Base-by-base conservation (phyloP, 208 protist genomes). In the Leishmania tropica region DNA sequence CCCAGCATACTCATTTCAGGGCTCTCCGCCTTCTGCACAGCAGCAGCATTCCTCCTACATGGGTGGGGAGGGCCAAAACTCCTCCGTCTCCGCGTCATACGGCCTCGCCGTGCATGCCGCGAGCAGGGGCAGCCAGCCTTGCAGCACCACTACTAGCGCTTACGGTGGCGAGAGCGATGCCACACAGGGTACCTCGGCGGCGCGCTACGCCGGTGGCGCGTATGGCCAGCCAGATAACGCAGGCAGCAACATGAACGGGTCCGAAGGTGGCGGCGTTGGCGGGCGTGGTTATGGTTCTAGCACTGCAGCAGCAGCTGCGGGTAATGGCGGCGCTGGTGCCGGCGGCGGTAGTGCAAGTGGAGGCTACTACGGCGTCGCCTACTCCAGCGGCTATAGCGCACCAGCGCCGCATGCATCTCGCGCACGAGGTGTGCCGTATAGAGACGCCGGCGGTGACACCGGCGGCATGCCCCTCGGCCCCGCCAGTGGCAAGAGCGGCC, bases 101-200 rank as follows among this genome's bases (percentile, higher is more conserved):
- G 47, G 40, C 60, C 45, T 24, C 60, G 35, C 54, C 24, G 3
- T 47, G 45, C 79, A 40, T 13, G n/a, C n/a, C 37, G 74, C 45
- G 28, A 56, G 51, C 58, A 64, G n/a, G 17, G 24, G 35, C 48
- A 37, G 67, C 35, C 73, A 72, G 67, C 62, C 80, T 37, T 42
- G 74, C 68, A 80, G 56, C 75, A 31, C 75, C 21, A 67, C 35
- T 28, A 40, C 53, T 3, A 68, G 75, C 48, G 35, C 75, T 8
- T 78, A 78, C 42, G 75, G 56, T 65, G 73, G 47, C 53, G 75
- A 78, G 73, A 37, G 73, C 73, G 53, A 76, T n/a, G 51, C 53
- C 51, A 45, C 24, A 28, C 51, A 62, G 51, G 35, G 73, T 45
- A 28, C 51, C 45, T 40, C 19, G 17, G 6, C 73, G n/a, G 73